Evolutionary conservation across 192 early-diverging fungal genomes (phyloP).

Genomic region (Kickxella alabastrina): DNA sequence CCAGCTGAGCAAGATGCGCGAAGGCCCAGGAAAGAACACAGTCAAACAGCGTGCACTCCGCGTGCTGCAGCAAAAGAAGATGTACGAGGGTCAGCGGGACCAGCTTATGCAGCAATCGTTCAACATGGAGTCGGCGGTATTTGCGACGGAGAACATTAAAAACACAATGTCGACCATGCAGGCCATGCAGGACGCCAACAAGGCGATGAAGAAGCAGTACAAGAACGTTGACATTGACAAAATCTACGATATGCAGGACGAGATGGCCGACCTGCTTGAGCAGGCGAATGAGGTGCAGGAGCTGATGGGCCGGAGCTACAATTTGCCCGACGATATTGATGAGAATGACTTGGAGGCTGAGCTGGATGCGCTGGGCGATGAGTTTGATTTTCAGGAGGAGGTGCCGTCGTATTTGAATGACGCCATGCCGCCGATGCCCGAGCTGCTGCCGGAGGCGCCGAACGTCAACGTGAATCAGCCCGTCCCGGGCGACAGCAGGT

Average conservation of each 20-base stretch:
- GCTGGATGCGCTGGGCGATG: conserved; percentile 94
- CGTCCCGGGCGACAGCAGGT: conserved; percentile 6
- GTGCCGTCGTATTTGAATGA: conserved; percentile 40
- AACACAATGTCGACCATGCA: conserved; percentile 95
- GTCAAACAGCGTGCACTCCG: conserved; percentile 91
- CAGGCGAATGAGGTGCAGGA: conserved; percentile 98
- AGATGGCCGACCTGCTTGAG: conserved; percentile 97
- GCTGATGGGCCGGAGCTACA: conserved; percentile 85
- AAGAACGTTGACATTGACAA: conserved; percentile 93
- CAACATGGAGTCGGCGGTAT: conserved; percentile 96
- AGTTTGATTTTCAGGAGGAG: conserved; percentile 63
- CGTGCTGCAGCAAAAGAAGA: conserved; percentile 89
- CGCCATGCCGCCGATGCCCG: conserved; percentile 22
- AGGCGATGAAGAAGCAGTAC: conserved; percentile 93
- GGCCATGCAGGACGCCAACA: conserved; percentile 95
- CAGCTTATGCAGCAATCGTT: conserved; percentile 94
- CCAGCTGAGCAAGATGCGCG: conserved; percentile 91
- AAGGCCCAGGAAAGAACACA: conserved; percentile 82
- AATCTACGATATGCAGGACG: conserved; percentile 92
- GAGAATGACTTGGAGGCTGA: conserved; percentile 98
- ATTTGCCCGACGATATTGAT: conserved; percentile 91
- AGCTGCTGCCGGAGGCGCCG: conserved; percentile 37
- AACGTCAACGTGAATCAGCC: conserved; percentile 13
- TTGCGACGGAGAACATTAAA: conserved; percentile 92
- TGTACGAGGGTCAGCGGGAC: conserved; percentile 94